A percentile compares a stretch with the other conserved stretches of the same genome.
These are phyloP conservation scores for Isabelozyma rhagii DNA, from an alignment of 805 yeast species.

Conservation along the genomic window DNA sequence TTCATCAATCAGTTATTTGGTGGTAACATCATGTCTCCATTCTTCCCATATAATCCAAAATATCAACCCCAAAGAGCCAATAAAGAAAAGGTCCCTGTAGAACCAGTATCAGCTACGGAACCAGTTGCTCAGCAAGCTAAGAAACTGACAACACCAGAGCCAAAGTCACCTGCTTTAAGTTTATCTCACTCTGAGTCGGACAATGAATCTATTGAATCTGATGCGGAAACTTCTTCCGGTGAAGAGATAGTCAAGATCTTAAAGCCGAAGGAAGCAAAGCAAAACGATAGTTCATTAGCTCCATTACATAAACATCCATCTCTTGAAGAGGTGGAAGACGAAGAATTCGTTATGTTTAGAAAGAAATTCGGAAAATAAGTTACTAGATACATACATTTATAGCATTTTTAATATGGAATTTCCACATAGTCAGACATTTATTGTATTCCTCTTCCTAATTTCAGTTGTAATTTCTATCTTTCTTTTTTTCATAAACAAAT, in stretches of 20 bases:
- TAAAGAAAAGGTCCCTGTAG: background rate
- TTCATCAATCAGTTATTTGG: slow-evolving; percentile 20
- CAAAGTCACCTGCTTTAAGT: background rate
- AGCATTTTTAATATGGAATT: too few species aligned
- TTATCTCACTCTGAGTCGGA: slow-evolving; percentile 7
- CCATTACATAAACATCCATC: slow-evolving; percentile 25
- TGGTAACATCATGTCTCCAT: background rate
- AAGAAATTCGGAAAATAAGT: slow-evolving; percentile 30
- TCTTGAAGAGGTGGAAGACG: slow-evolving; percentile 31
- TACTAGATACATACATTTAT: too few species aligned
- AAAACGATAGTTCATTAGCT: background rate
- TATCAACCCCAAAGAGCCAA: background rate
- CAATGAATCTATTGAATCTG: slow-evolving; percentile 15
- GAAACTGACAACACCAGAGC: slow-evolving; percentile 2
- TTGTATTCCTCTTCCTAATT: background rate
- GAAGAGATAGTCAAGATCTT: background rate
- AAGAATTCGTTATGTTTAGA: slow-evolving; percentile 36
- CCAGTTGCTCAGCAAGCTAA: background rate
- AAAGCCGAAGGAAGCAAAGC: background rate
- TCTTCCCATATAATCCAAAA: slow-evolving; percentile 2
- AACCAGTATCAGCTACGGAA: background rate
- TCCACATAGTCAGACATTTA: background rate
- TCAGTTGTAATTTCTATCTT: too few species aligned
- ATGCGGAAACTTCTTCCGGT: slow-evolving; percentile 4
- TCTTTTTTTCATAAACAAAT: too few species aligned